Base-by-base conservation (phyloP, 768 basidiomycete genomes). In the Kwoniella dejecticola region DNA sequence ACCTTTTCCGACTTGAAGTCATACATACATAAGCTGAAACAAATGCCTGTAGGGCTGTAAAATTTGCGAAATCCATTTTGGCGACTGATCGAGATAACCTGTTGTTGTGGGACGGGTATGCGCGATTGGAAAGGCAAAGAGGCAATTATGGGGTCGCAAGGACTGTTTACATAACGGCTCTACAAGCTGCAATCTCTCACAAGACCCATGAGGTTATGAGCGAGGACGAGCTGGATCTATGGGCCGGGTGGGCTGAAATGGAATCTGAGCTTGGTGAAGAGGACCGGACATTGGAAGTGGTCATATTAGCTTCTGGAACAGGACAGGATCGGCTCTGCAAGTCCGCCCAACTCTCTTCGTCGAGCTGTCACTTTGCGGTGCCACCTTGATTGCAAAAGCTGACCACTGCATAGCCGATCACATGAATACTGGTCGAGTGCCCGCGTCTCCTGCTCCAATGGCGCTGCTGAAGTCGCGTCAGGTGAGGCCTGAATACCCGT, bases 101-200 rank as follows among this genome's bases (percentile, higher is more conserved):
- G n/a, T 47, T 66, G 0, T 70, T 81, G 6, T 82, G 81, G 80
- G 76, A 81, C 49, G 78, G 70, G 1, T 81, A 81, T 66, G 81
- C 81, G 12, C 64, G 77, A 2, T 23, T 76, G 5, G 76, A 79
- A 54, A 60, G 73, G 1, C 76, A 75, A 21, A 63, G 77, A n/a
- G 76, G 75, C 26, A 80, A 79, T 36, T 15, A 77, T n/a, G 53
- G 58, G 7, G 76, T 79, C 0, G 80, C 80, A 5, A 67, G 81
- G 1, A 70, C 76, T 3, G 80, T 81, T n/a, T 82, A 81, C 61
- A 59, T 66, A 40, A 78, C 77, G 6, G 80, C 80, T 12, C 53
- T 81, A 17, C 68, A 69, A 21, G 70, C 75, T 42, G 76, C 70
- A 5, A n/a, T 19, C 7, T 21, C 42, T 38, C 10, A 4, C 11